Evolutionary conservation across 2,329 filamentous ascomycete species (phyloP), one percentile per base, ranked within the genome.

Genomic region (Calonectria naviculata): DNA sequence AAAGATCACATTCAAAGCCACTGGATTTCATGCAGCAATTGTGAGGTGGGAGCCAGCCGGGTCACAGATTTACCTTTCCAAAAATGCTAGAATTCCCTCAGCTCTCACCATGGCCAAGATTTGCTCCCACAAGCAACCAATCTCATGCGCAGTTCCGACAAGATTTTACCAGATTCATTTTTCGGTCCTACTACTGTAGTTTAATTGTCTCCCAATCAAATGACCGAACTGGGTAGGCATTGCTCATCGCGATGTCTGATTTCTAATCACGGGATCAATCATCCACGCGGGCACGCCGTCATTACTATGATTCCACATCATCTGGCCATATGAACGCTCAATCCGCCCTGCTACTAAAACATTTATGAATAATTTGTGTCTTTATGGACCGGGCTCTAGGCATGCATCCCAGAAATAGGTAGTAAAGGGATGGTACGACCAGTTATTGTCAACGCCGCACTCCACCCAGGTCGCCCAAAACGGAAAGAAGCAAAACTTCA

Each of bases 401-500:
- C 47, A 28, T 31, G 47, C 28, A 34, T 54, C 19, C 49, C 9
- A n/a, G n/a, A 29, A 34, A 36, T 34, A 34, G 31, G 31, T 34
- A 34, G 10, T 34, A 54, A 7, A 46, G 13, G n/a, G 49, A n/a
- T 54, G 49, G 29, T 54, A 36, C n/a, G 29, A 36, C 29, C 29
- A 2, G 49, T 13, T 28, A n/a, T 10, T 54, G 42, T 36, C 46
- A 52, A 56, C 47, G 65, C 58, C 52, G 24, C 19, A 15, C 56
- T 46, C 26, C 44, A 34, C 64, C 24, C 67, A 69, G 44, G 21
- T 46, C 46, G 44, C 49, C 54, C 61, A 21, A 68, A 65, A 13
- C 31, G 66, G 70, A 67, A 67, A 67, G 61, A 61, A 38, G 69
- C 76, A 75, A 77, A 75, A 66, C 72, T 65, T 31, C 49, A 62